These are phyloP conservation scores for Glebionis coronaria DNA, from an alignment of 129 eudicot genomes.

Conservation along the genomic window DNA sequence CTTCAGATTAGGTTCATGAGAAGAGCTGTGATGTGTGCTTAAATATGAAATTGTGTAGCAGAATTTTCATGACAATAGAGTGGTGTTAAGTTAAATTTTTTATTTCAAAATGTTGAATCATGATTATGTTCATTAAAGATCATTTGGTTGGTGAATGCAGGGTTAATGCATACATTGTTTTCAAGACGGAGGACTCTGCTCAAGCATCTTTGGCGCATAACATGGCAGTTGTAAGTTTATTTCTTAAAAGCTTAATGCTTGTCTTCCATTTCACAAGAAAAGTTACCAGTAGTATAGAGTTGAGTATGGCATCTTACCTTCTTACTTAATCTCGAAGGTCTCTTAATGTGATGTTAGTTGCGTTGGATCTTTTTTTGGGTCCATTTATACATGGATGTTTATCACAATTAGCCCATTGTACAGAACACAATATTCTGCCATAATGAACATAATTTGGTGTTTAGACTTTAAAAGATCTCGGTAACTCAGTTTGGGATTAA, in stretches of 20 bases:
- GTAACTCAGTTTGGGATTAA: not conserved
- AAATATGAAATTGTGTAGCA: too few relatives aligned
- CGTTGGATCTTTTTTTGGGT: too few relatives aligned
- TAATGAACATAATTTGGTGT: not conserved
- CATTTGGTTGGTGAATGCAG: constrained; percentile 41
- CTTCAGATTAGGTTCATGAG: too few relatives aligned
- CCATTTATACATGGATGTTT: too few relatives aligned
- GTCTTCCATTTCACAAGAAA: not conserved
- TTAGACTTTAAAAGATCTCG: not conserved
- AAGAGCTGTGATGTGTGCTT: too few relatives aligned
- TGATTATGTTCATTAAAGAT: constrained; percentile 1
- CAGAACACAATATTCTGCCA: not conserved
- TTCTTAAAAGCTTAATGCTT: constrained; percentile 1
- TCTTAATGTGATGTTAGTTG: too few relatives aligned
- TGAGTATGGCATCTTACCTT: not conserved
- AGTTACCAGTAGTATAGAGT: not conserved
- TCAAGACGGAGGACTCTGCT: constrained; percentile 74
- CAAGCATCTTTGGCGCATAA: constrained; percentile 87
- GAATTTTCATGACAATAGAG: too few relatives aligned
- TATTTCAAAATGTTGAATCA: not conserved
- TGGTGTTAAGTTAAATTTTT: not conserved
- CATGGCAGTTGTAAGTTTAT: constrained; percentile 83
- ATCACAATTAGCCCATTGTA: too few relatives aligned
- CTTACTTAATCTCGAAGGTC: too few relatives aligned
- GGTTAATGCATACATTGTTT: constrained; percentile 88